phyloP scores from a whole-genome alignment of 768 basidiomycete species.

The Lyophyllum semitale region DNA sequence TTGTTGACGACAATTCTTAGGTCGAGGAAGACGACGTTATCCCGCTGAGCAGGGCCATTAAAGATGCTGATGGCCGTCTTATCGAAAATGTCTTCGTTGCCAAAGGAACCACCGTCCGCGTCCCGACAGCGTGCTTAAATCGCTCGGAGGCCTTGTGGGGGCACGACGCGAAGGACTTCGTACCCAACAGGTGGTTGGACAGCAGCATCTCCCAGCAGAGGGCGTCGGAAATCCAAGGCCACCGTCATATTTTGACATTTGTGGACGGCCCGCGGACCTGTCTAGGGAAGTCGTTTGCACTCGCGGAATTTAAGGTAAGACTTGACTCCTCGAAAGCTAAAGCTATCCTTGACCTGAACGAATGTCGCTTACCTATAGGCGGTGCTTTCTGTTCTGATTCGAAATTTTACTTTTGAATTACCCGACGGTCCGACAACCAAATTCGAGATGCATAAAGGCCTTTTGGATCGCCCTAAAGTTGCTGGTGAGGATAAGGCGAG shows the following conservation, averaged over 20 bases:
- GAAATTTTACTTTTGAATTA: conserved; percentile 41
- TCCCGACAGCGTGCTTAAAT: conserved; percentile 43
- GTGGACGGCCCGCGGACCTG: conserved; percentile 46
- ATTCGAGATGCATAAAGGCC: conserved; percentile 29
- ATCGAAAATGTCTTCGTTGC: conserved; percentile 35
- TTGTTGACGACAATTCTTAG: conserved; percentile 16
- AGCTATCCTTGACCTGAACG: background rate
- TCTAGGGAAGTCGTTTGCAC: conserved; percentile 43
- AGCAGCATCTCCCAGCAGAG: conserved; percentile 13
- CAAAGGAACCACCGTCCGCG: conserved; percentile 37
- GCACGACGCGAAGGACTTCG: conserved; percentile 41
- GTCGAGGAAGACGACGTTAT: conserved; percentile 39
- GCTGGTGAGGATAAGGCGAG: conserved; percentile 28
- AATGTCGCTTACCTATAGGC: conserved; percentile 26
- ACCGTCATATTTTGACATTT: conserved; percentile 44
- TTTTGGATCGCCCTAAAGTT: conserved; percentile 37
- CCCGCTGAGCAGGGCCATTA: conserved; percentile 34
- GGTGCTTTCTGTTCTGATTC: conserved; percentile 42
- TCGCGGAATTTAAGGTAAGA: conserved; percentile 44
- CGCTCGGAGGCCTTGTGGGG: conserved; percentile 44
- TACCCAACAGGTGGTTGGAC: conserved; percentile 45
- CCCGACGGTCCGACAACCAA: conserved; percentile 33
- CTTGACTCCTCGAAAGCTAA: background rate
- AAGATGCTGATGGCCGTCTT: conserved; percentile 24
- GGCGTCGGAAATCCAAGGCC: conserved; percentile 35